Base-by-base conservation (phyloP, 768 basidiomycete species). In the Cyclocybe aegerita region DNA sequence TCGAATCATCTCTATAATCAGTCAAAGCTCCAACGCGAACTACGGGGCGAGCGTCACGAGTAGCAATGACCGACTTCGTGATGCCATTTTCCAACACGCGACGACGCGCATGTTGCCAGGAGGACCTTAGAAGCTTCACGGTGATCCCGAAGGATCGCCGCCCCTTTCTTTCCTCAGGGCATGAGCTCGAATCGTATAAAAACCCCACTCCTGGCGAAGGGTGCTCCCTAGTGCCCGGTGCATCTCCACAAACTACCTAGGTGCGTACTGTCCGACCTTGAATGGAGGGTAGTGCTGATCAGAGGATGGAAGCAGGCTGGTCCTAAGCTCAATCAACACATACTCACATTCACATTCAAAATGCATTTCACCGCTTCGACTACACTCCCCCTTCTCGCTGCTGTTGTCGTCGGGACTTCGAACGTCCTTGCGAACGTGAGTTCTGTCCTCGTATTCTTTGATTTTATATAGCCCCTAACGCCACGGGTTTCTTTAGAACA, bases 281-380 rank as follows among this genome's bases (percentile, higher is more conserved):
- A 9, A 15, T 37, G 8, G 14, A 12, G 2, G 23, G 38, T 17
- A n/a, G 10, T 36, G 14, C 10, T 7, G 15, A 34, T 14, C 44
- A 10, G 32, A 46, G 17, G 33, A 9, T 14, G 11, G 15, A 8
- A n/a, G 14, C 47, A 53, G 52, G 52, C 52, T 49, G 52, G 52
- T 53, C 52, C 52, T 53, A 53, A 44, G 17, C 9, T 43, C 36
- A 38, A 38, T 43, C 42, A 49, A 30, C 48, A 32, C 37, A n/a
- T 17, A 43, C 50, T 32, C 43, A 51, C 48, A 37, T 52, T 35
- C 32, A 49, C 16, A 41, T n/a, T 41, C 45, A 52, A 30, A 17
- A 54, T 54, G 53, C 53, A 49, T 54, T 50, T 54, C 49, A 23
- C 23, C 0, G 5, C 23, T 0, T 46, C 53, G 23, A 54, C 53